Percentiles rank a stretch among this genome's conserved stretches.
These are phyloP conservation scores for Septoria petroselini DNA, from an alignment of 2,329 filamentous ascomycete genomes.

Conservation along the genomic window DNA sequence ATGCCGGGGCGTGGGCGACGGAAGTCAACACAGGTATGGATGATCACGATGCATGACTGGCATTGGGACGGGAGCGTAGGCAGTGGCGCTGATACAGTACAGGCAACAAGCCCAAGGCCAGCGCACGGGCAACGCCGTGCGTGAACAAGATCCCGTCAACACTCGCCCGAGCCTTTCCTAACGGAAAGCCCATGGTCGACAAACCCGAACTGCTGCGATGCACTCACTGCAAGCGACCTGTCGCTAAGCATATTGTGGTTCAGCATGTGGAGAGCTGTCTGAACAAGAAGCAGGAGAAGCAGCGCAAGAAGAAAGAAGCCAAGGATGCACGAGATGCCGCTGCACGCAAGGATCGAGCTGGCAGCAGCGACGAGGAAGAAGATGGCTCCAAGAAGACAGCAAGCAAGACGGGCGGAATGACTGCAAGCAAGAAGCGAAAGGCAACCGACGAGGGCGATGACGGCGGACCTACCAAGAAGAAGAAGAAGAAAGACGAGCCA, in stretches of 20 bases:
- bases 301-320: constrained; percentile 61
- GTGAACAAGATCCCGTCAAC: constrained; percentile 67
- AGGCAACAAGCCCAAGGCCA: constrained; percentile 26
- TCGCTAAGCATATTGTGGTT: constrained; percentile 70
- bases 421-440: constrained; percentile 45
- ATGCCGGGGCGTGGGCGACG: constrained; percentile 37
- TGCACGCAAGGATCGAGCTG: constrained; percentile 43
- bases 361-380: constrained; percentile 43
- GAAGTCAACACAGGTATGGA: no score
- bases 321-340: constrained; percentile 55
- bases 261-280: constrained; percentile 81
- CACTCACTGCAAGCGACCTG: constrained; percentile 90
- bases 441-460: constrained; percentile 57
- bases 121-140: constrained; percentile 15
- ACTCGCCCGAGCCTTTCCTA: constrained; percentile 74
- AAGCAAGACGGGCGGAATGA: constrained; percentile 31
- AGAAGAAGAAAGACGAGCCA: constrained; percentile 57
- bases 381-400: constrained; percentile 33
- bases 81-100: no score
- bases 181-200: constrained; percentile 78
- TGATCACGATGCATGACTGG: no score
- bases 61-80: no score
- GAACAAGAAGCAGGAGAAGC: constrained; percentile 70
- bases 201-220: constrained; percentile 73
- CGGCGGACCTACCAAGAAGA: constrained; percentile 78